phyloP scores from a whole-genome alignment of 228 moss, liverwort and hornwort species.

The Sphagnum fallax region DNA sequence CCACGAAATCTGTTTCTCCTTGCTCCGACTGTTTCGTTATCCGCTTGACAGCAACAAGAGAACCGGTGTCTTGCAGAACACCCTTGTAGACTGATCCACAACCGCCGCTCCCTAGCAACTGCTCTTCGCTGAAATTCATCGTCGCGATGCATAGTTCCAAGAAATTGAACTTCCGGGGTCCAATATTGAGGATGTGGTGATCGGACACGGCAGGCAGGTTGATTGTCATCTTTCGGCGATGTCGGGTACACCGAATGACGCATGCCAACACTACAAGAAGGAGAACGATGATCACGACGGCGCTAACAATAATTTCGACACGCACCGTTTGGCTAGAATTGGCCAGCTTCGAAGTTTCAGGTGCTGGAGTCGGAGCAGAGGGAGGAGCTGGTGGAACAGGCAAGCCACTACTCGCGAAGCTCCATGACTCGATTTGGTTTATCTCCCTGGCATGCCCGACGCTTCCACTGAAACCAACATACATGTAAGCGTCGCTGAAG shows the following conservation, averaged over 20 bases:
- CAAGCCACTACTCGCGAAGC: not conserved
- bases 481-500: slow-evolving; percentile 36
- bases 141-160: slow-evolving; percentile 53
- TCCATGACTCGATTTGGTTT: not conserved
- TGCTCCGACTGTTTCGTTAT: slow-evolving; percentile 34
- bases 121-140: slow-evolving; percentile 29
- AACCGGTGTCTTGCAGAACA: slow-evolving; percentile 17
- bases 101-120: slow-evolving; percentile 30
- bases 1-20: slow-evolving; percentile 39
- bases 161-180: slow-evolving; percentile 33
- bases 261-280: not conserved
- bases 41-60: slow-evolving; percentile 43
- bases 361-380: too few relatives aligned
- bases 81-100: slow-evolving; percentile 48
- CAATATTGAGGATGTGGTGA: not conserved
- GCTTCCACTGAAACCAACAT: slow-evolving; percentile 35
- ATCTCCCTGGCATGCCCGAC: slow-evolving; percentile 17
- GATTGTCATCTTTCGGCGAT: too few relatives aligned
- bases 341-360: too few relatives aligned
- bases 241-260: not conserved
- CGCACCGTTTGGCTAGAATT: too few relatives aligned
- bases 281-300: too few relatives aligned
- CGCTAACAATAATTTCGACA: too few relatives aligned
- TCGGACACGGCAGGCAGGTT: not conserved
- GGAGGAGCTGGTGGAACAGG: too few relatives aligned